A percentile compares a stretch with the other conserved stretches of the same genome.
Evolutionary conservation across 352 stramenopile species (phyloP).

Genomic region (Phytophthora kernoviae): DNA sequence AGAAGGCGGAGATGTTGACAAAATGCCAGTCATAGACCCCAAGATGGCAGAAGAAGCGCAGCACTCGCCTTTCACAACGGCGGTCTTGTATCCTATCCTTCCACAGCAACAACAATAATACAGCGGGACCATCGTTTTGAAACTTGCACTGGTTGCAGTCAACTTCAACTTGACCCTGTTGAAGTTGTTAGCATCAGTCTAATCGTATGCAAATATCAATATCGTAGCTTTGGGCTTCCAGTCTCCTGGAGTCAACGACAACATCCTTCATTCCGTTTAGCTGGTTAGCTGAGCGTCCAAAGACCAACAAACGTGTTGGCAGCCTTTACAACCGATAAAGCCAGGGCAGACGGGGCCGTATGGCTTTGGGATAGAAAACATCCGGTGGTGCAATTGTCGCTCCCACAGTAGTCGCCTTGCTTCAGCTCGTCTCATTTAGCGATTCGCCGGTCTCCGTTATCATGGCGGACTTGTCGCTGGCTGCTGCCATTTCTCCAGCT

Average conservation of each 20-base stretch:
- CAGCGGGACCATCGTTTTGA: too few species aligned
- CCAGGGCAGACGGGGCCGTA: constrained; percentile 9
- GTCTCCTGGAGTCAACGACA: too few species aligned
- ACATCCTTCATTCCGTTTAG: too few species aligned
- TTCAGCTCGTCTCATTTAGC: constrained; percentile 6
- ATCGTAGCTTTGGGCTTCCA: background rate
- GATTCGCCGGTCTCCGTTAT: constrained; percentile 2
- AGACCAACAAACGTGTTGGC: constrained; percentile 6
- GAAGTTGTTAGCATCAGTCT: background rate
- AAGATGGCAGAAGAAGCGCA: constrained; percentile 31
- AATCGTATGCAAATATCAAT: background rate
- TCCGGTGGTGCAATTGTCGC: background rate
- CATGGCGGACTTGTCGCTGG: constrained; percentile 20
- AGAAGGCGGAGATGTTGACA: constrained; percentile 1
- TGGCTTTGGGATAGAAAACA: constrained; percentile 18
- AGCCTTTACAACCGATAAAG: constrained; percentile 5
- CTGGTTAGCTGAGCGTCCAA: background rate
- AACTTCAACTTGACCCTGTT: constrained; percentile 10
- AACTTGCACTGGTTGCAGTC: background rate
- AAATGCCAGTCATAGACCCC: constrained; percentile 19
- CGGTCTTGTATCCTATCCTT: constrained; percentile 66
- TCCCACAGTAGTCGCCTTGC: background rate
- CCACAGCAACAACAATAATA: constrained; percentile 31
- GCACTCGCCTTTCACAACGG: constrained; percentile 52
- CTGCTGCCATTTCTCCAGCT: constrained; percentile 21